Base-by-base conservation (phyloP, 768 basidiomycete genomes). In the Mrakia frigida region DNA sequence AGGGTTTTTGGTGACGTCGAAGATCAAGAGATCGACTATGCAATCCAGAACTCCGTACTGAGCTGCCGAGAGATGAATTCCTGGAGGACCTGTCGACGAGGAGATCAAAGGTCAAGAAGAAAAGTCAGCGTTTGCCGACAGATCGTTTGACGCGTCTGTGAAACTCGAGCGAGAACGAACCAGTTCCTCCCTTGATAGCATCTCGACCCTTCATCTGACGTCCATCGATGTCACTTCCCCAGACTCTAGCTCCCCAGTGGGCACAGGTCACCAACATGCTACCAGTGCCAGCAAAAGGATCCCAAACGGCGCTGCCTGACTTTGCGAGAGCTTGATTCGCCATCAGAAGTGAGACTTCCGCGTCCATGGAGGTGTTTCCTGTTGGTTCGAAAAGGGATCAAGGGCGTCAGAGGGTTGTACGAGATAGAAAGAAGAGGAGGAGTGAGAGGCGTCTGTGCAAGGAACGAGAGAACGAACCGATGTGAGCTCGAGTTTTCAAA, bases 181-280 rank as follows among this genome's bases (percentile, higher is more conserved):
- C 37, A 23, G 37, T 33, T 18, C 56, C 71, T 10, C 61, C 72
- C 25, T 59, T 73, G 46, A 72, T 31, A 10, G 41, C 50, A 56
- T 78, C 88, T 87, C 93, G 96, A 25, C 97, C 97, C 77, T 94
- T 86, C 91, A 98, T 95, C 82, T 98, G 96, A 59, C 97, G 87
- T 0, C 97, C 97, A 81, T 98, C 96, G 69, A 99, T 98, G 82
- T 98, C 97, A 25, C 93, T 94, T 25, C 96, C 97, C 74, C 92
- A 89, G 0, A 94, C 88, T 37, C 89, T 83, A 0, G 94, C 90
- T 2, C 97, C 97, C 79, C 95, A 98, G 80, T 93, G 87, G 0
- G 94, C 92, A 3, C 88, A 87, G 0, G 94, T 92, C 70, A 84
- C 82, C 0, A 85, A 80, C 82, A 85, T 82, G 7, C 83, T 84